Evolutionary conservation across 2,329 filamentous ascomycete genomes (phyloP).

Genomic region (Onygenales sp.): DNA sequence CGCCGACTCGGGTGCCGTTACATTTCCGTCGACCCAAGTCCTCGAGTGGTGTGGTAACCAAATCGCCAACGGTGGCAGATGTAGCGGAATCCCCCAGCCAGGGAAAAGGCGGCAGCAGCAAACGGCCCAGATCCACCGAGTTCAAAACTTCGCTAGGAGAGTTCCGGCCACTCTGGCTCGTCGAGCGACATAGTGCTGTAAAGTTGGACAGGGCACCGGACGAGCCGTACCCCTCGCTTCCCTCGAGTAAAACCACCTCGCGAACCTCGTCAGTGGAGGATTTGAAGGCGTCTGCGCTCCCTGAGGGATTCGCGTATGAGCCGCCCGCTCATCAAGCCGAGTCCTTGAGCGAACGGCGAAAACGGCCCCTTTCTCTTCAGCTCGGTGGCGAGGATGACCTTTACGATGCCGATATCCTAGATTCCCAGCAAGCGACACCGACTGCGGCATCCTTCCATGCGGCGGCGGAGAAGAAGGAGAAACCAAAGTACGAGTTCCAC

Average conservation of each 20-base stretch:
- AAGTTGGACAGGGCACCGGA: slow-evolving; percentile 33
- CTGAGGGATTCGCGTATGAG: slow-evolving; percentile 11
- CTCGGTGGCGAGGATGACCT: slow-evolving; percentile 18
- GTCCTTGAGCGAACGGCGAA: slow-evolving; percentile 14
- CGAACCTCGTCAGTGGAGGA: slow-evolving; percentile 38
- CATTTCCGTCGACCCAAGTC: slow-evolving; percentile 44
- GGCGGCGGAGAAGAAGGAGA: slow-evolving; percentile 24
- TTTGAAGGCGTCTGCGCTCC: slow-evolving; percentile 15
- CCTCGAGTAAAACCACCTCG: slow-evolving; percentile 42
- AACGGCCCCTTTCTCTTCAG: slow-evolving; percentile 18
- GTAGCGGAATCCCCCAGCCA: slow-evolving; percentile 33
- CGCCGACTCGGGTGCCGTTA: slow-evolving; percentile 47
- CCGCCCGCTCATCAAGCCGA: slow-evolving; percentile 1
- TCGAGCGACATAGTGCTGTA: slow-evolving; percentile 51
- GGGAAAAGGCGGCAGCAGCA: slow-evolving; percentile 28
- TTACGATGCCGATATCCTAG: slow-evolving; percentile 41
- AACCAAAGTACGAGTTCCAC: slow-evolving; percentile 37
- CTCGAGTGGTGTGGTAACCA: slow-evolving; percentile 29
- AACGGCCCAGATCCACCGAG: slow-evolving; percentile 41
- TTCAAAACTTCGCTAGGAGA: slow-evolving; percentile 48
- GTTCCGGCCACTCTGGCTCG: slow-evolving; percentile 71
- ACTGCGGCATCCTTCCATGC: slow-evolving; percentile 46
- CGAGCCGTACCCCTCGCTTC: slow-evolving; percentile 40
- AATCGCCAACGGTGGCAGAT: slow-evolving; percentile 20
- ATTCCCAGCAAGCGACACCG: slow-evolving; percentile 59